Base-by-base conservation (phyloP, 2,329 filamentous ascomycete genomes). In the Alternaria arborescens region DNA sequence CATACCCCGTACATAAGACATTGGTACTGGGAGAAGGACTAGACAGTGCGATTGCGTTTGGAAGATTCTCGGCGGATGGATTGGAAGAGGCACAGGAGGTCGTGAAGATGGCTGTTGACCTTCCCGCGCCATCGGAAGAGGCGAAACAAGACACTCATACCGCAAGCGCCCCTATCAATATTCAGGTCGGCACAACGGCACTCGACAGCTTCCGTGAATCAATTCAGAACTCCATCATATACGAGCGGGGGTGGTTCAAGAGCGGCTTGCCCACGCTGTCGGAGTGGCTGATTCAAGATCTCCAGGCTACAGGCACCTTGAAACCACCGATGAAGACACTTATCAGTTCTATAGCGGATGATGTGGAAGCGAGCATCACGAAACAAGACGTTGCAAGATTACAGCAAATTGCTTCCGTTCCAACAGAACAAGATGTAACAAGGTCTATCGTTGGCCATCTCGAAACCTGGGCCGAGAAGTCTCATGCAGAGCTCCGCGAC, bases 1-100 rank as follows among this genome's bases (percentile, higher is more conserved):
- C 88, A 7, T 93, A 92, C 44, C 94, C 94, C 0, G 93, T 97
- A 1, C 94, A 98, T 74, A 91, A 89, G 73, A 88, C 90, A 1
- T 79, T 97, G 16, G 71, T 97, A 10, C 85, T 97, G 8, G 89
- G 88, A 0, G 85, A 91, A 50, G 93, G 92, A 0, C 80, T 97
- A 3, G 81, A 86, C 54, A 92, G 91, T 8, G 87, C 90, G 1
- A 83, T 89, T 5, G 82, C 85, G 2, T 85, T 78, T 77, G 74
- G 81, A 46, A 68, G 76, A 40, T 76, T 82, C 64, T 76, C 76
- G 16, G 71, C 75, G 43, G 70, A 75, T 34, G 63, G 47, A 78
- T 82, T 18, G 62, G 81, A 36, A 48, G 79, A 60, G 75, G 75
- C 67, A 65, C 61, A 78, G 78, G 55, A 80, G 78, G 62, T 85